Evolutionary conservation across 31 red algal genomes (phyloP), one percentile per base, ranked within the genome.

Genomic region (Odonthalia washingtoniensis): DNA sequence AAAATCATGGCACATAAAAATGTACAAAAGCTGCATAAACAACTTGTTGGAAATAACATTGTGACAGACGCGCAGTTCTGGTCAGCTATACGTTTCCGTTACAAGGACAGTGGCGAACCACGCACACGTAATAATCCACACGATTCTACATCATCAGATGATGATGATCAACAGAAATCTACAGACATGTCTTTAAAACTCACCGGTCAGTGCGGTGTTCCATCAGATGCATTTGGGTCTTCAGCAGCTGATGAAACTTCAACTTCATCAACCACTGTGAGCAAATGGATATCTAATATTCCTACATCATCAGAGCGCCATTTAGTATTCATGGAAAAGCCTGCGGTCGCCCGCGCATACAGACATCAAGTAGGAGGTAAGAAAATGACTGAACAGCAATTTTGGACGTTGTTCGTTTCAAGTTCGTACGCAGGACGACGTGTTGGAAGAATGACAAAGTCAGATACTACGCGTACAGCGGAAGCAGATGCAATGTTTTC

Each of bases 401-500:
- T 91, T 61, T 91, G 88, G 88, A 65, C 49, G 24, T 61, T 77
- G 26, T 91, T 74, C 28, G 12, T 74, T 9, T 37, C 49, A 4
- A 67, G 49, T 40, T 75, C 66, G 32, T 46, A 77, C 52, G 88
- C 88, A 1, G 40, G 44, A 35, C 66, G 88, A 17, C 64, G 76
- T 6, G 75, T 65, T 39, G 68, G 80, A 21, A 28, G 80, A 61
- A 65, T 30, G 57, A 49, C 69, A 5, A 83, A 84, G 57, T 28
- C 78, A 38, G 88, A 83, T 24, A 77, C 52, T 34, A 72, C 76
- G 4, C 14, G 77, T 4, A 61, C 80, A 4, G 80, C 78, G 32
- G 88, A 83, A 70, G 88, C 88, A 16, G 88, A 91, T 68, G 88
- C 72, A 28, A 36, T 91, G 44, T 91, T 91, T 82, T 78, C 88